phyloP scores from a whole-genome alignment of 495 filamentous ascomycete genomes.

The Geopyxis carbonaria region DNA sequence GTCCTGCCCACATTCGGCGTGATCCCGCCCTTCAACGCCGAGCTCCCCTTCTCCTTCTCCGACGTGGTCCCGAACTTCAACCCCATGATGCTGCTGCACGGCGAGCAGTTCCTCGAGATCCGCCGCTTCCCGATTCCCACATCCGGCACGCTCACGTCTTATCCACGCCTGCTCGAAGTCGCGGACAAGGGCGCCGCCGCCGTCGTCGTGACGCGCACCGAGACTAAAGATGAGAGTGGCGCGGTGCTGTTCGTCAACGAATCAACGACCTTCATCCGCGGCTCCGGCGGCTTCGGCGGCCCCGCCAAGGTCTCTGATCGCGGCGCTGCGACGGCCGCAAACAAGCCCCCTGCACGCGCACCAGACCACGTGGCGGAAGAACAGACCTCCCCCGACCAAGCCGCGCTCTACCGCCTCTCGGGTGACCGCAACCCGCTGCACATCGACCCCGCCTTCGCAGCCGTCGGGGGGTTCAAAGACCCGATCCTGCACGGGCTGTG shows the following conservation, averaged over 20 bases:
- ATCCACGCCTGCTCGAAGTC: constrained; percentile 79
- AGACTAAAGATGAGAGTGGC: constrained; percentile 58
- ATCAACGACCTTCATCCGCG: constrained; percentile 75
- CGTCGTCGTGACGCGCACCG: constrained; percentile 62
- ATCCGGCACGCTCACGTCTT: constrained; percentile 57
- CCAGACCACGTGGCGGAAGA: constrained; percentile 76
- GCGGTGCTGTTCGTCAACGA: constrained; percentile 97
- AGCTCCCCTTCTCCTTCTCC: constrained; percentile 59
- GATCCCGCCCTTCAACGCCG: constrained; percentile 76
- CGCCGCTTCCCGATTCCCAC: constrained; percentile 90
- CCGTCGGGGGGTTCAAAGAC: constrained; percentile 86
- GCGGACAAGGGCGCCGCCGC: constrained; percentile 90
- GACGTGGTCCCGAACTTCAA: constrained; percentile 87
- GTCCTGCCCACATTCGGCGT: constrained; percentile 82
- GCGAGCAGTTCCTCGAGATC: constrained; percentile 96
- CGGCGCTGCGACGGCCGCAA: constrained; percentile 58
- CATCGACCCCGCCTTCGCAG: constrained; percentile 85
- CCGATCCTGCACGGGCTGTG: constrained; percentile 93
- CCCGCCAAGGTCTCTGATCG: constrained; percentile 60
- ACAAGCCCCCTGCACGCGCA: constrained; percentile 57
- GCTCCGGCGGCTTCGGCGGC: constrained; percentile 82
- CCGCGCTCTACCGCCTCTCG: constrained; percentile 81
- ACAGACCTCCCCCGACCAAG: constrained; percentile 84
- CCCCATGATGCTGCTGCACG: constrained; percentile 98
- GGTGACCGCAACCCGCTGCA: constrained; percentile 91